Conservation (phyloP, 495 filamentous ascomycete species). For the Neurospora pannonica region DNA sequence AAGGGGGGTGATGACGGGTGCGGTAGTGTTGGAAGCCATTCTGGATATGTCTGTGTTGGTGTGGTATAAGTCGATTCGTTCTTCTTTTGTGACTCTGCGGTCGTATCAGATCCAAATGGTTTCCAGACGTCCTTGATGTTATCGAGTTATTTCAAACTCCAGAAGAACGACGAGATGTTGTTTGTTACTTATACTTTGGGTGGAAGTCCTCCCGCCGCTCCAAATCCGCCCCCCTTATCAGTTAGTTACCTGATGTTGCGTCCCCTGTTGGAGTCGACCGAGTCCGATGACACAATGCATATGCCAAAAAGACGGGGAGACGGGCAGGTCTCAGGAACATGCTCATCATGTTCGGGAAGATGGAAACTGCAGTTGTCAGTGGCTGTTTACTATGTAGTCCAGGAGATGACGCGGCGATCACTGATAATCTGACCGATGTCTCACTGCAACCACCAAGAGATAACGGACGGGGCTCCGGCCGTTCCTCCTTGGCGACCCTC, state of each 20-base stretch:
- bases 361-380: background rate
- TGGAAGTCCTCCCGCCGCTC: background rate
- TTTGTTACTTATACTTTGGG: background rate
- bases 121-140: background rate
- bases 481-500: background rate
- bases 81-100: background rate
- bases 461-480: background rate
- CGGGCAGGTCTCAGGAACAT: background rate
- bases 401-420: background rate
- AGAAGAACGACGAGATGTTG: background rate
- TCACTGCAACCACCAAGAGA: background rate
- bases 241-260: background rate
- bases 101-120: background rate
- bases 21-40: background rate
- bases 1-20: slow-evolving; percentile 29
- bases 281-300: background rate
- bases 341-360: background rate
- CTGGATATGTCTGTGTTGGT: background rate
- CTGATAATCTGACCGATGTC: background rate
- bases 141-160: background rate
- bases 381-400: background rate
- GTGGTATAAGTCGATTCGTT: background rate
- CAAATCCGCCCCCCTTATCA: background rate
- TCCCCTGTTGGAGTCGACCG: background rate
- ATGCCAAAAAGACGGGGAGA: background rate